Conservation (phyloP, 129 eudicot genomes). For the Pulicaria dysenterica region DNA sequence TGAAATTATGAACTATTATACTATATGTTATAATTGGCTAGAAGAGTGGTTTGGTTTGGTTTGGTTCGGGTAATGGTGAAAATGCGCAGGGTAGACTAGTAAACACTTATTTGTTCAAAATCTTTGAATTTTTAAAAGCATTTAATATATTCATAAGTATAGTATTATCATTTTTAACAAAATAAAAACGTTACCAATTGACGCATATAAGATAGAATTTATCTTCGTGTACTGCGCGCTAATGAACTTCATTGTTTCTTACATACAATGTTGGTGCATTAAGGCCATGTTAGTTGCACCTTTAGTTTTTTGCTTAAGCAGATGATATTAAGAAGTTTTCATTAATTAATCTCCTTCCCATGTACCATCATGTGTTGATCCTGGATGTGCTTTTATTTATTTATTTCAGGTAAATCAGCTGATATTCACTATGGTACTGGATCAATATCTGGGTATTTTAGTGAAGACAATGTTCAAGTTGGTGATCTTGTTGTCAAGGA, state of each 20-base stretch:
- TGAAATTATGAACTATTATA: background rate
- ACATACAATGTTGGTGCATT: background rate
- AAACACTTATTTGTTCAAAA: too few species aligned
- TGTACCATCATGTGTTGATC: too few species aligned
- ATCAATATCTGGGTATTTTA: slow-evolving; percentile 72
- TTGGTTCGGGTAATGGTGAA: too few species aligned
- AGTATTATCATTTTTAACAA: too few species aligned
- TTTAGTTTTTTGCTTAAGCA: background rate
- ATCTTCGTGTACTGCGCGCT: too few species aligned
- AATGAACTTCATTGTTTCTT: background rate
- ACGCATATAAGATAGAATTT: too few species aligned
- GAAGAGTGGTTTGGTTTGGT: too few species aligned
- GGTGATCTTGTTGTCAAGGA: slow-evolving; percentile 55
- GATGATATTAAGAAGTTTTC: background rate
- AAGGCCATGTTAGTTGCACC: background rate
- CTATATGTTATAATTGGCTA: background rate
- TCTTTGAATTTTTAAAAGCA: too few species aligned
- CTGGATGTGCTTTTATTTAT: background rate
- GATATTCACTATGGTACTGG: slow-evolving; percentile 82
- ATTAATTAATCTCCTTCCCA: background rate
- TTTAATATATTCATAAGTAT: too few species aligned
- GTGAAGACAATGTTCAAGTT: slow-evolving; percentile 61
- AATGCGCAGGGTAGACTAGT: too few species aligned
- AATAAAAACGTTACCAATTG: too few species aligned
- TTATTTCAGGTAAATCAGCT: slow-evolving; percentile 62